Base-by-base conservation (phyloP, 371 early-diverging fungal species). In the Apophysomyces trapeziformis region DNA sequence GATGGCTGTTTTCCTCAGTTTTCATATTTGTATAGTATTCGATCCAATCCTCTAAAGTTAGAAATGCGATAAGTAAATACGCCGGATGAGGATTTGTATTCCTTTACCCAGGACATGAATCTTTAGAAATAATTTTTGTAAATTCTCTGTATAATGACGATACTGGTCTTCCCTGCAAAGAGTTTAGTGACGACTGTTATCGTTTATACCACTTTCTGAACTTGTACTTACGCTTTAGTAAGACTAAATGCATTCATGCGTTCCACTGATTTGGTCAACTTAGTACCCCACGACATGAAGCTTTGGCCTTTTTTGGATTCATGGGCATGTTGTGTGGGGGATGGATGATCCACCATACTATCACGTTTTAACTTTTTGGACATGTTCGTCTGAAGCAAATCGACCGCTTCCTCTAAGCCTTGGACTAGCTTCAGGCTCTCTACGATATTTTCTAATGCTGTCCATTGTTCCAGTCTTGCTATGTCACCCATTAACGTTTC, bases 211-310 rank as follows among this genome's bases (percentile, higher is more conserved):
- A 50, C 9, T 16, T 26, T 50, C 8, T 50, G 0, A 2, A 35
- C 5, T 4, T 26, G 7, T 12, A 64, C 64, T 63, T 72, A 79
- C 79, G 72, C 65, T 71, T 79, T 79, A n/a, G 74, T 76, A 46
- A 79, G 66, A 64, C 78, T 75, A 62, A 83, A 83, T 0, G 83
- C 83, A 72, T 83, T 83, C 78, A 83, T 83, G 5, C 79, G 71
- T 59, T 83, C 84, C 7, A 83, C 84, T 35, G 84, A 83, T 67
- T 83, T 83, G 39, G 73, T 68, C 26, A 83, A 41, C 62, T 83
- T 83, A 45, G 68, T 72, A 5, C 84, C 79, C 84, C 84, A 83
- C 2, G 83, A 75, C 67, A 80, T 77, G 57, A 80, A 73, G 1
- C 72, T 68, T 45, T 73, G 70, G 1, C 66, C 43, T 45, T 72